Conservation (phyloP, 306 rosid genomes). For the Luffa acutangula region DNA sequence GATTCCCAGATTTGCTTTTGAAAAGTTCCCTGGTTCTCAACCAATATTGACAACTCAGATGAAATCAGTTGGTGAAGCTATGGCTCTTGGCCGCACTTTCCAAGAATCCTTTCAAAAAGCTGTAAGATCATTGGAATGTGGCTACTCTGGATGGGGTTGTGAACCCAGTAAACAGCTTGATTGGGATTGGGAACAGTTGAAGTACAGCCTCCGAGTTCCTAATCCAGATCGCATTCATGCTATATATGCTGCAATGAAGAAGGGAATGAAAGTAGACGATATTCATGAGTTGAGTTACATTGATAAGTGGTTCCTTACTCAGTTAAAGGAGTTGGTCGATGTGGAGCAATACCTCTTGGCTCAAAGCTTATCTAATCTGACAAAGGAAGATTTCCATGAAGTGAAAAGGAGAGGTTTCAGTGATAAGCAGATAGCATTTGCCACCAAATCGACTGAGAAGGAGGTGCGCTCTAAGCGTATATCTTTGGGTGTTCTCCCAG, state of each 20-base stretch:
- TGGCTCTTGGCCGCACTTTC: conserved; percentile 91
- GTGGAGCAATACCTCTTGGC: conserved; percentile 70
- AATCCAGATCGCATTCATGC: conserved; percentile 91
- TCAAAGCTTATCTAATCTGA: conserved; percentile 43
- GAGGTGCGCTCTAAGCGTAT: conserved; percentile 61
- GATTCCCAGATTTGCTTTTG: conserved; percentile 97
- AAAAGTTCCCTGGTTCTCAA: conserved; percentile 92
- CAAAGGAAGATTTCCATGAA: conserved; percentile 62
- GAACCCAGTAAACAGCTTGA: conserved; percentile 65
- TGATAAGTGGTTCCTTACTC: conserved; percentile 90
- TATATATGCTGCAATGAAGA: conserved; percentile 88
- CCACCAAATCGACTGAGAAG: conserved; percentile 70
- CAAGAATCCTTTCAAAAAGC: conserved; percentile 97
- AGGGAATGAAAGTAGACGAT: conserved; percentile 82
- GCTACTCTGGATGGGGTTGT: conserved; percentile 90
- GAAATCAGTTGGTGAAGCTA: conserved; percentile 97
- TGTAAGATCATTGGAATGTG: conserved; percentile 78
- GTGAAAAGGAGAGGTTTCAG: conserved; percentile 93
- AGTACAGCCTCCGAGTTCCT: conserved; percentile 86
- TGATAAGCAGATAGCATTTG: conserved; percentile 93
- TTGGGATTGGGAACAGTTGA: conserved; percentile 78
- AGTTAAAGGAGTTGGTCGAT: conserved; percentile 74
- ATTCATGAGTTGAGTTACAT: conserved; percentile 66
- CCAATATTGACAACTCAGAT: conserved; percentile 90
- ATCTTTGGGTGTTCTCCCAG: conserved; percentile 60